Base-by-base conservation (phyloP, 2,329 filamentous ascomycete genomes). In the Trichoderma sp. region DNA sequence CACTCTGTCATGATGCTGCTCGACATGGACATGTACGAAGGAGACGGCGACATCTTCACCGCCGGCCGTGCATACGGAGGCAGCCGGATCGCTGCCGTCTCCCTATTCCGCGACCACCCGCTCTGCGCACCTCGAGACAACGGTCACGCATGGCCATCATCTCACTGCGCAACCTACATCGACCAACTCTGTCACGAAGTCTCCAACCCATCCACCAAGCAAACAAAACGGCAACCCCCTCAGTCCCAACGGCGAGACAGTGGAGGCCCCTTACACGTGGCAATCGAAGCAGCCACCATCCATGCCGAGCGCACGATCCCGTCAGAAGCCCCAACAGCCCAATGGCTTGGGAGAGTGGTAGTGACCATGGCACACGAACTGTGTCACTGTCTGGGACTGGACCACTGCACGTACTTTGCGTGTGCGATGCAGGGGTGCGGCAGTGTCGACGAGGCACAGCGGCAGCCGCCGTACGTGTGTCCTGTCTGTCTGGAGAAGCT, bases 21-120 rank as follows among this genome's bases (percentile, higher is more conserved):
- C 0, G 81, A 89, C 39, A 86, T 91, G n/a, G 90, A 92, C 76
- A 79, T 92, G 15, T 92, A 89, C 75, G 89, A 92, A 74, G 85
- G 85, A 64, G 88, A 90, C 0, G 87, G 91, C 0, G 91, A 92
- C 72, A 86, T 89, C 23, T 93, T 92, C 75, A 88, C 87, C 68
- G 91, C 90, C 73, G 91, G 90, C 0, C 81, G 90, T 32, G 90
- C 91, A 0, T 93, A 90, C 76, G 91, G 91, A 0, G 88, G 85
- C 0, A 89, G 86, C 71, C 83, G 90, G 5, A 85, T 93, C 1
- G 85, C 86, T 0, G 85, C 92, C 1, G 87, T 93, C 0, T 89
- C 87, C 0, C 85, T 82, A 0, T 89, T 90, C 11, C 81, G 91
- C 30, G 92, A 93, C 73, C 82, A 88, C 61, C 90, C 90, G 0